Evolutionary conservation across 441 rosid genomes (phyloP), one percentile per base, ranked within the genome.

Genomic region (Theobroma grandiflorum): DNA sequence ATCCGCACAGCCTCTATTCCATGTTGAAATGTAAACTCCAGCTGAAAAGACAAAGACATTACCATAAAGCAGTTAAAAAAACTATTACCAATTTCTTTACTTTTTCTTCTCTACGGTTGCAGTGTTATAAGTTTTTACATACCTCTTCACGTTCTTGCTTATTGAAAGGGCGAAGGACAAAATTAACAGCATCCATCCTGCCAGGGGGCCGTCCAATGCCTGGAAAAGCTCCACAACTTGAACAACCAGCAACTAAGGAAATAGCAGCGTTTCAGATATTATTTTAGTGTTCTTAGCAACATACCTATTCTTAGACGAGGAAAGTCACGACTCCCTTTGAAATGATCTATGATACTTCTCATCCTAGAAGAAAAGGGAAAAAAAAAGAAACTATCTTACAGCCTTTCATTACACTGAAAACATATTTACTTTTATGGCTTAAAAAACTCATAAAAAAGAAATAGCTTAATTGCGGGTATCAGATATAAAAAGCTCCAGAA

Each of bases 151-250:
- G 89, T 84, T 97, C 97, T 87, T 90, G 91, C 87, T 84, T 91
- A 58, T 67, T 89, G 84, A 97, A 95, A 18, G 94, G 90, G 12
- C 91, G 90, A 53, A 97, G 88, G 75, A 97, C 99, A 81, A 85
- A 93, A 81, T 73, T 91, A 38, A 80, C 88, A 6, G 94, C 65
- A 82, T 93, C 93, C 97, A 94, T 97, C 88, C 87, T 95, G 64
- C 99, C 99, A 68, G 95, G 98, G 68, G 99, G 99, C 38, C 98
- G 88, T 63, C 99, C 99, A n/a, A 94, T 95, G 61, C 99, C 99
- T 93, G 69, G 61, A 81, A 81, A 76, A 61, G 63, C 78, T 57
- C n/a, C 55, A 71, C 53, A 83, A 57, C 58, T 20, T 58, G 15
- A 49, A 65, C 18, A 47, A 63, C 42, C 15, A 16, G 64, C 6